Evolutionary conservation across 2,329 filamentous ascomycete genomes (phyloP).

Genomic region (Anisogramma anomala): DNA sequence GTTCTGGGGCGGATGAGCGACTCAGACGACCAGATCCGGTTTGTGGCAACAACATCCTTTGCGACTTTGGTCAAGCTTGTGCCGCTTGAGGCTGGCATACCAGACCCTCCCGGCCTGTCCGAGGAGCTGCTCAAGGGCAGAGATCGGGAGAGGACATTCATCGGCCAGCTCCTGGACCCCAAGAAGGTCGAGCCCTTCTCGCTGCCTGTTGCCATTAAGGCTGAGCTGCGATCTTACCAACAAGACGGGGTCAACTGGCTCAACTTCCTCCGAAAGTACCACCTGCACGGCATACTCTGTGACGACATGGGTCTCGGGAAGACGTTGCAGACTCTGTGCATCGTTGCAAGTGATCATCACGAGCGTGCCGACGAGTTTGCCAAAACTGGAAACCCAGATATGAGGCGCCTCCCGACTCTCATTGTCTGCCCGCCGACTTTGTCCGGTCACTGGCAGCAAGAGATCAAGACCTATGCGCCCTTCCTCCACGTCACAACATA

Average conservation of each 20-base stretch:
- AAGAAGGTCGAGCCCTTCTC: conserved; percentile 93
- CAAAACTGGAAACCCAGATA: conserved; percentile 68
- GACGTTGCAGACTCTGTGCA: conserved; percentile 92
- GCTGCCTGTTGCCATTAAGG: conserved; percentile 94
- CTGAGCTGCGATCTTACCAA: conserved; percentile 90
- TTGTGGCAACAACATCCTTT: conserved; percentile 93
- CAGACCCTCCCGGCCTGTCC: conserved; percentile 86
- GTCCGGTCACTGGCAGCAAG: conserved; percentile 97
- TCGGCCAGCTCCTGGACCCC: conserved; percentile 87
- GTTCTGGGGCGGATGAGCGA: conserved; percentile 97
- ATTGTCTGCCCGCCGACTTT: conserved; percentile 94
- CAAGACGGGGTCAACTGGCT: conserved; percentile 99
- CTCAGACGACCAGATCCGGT: conserved; percentile 86
- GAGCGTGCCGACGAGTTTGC: conserved; percentile 81
- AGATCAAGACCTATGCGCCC: conserved; percentile 89
- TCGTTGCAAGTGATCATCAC: conserved; percentile 95
- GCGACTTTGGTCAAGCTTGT: conserved; percentile 95
- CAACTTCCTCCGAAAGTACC: conserved; percentile 94
- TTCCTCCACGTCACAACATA: conserved; percentile 86
- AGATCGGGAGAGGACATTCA: conserved; percentile 91
- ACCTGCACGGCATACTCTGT: conserved; percentile 94
- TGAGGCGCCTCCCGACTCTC: conserved; percentile 70
- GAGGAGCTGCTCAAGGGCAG: conserved; percentile 78
- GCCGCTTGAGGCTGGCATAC: conserved; percentile 91
- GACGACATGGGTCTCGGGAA: conserved; percentile 99